Percentiles rank a stretch among this genome's conserved stretches.
Evolutionary conservation across 1,139 yeast genomes (phyloP).

Genomic region (Meyerozyma carpophila): DNA sequence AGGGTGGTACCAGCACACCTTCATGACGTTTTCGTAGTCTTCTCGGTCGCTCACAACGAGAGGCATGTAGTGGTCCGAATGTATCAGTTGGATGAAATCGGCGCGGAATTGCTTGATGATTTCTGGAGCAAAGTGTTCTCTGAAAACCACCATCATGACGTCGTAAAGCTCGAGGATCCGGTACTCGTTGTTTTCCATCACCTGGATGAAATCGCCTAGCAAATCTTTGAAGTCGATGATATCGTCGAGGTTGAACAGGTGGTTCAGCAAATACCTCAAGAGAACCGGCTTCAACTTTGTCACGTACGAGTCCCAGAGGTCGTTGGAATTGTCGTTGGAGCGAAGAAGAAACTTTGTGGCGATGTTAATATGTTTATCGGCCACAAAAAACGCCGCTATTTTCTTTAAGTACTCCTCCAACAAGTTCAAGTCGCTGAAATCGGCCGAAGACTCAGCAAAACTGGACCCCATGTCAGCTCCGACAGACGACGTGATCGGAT

Average conservation of each 20-base stretch:
- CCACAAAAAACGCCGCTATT: slow-evolving; percentile 70
- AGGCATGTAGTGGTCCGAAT: slow-evolving; percentile 88
- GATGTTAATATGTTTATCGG: slow-evolving; percentile 62
- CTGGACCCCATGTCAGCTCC: slow-evolving; percentile 5
- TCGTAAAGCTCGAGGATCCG: slow-evolving; percentile 58
- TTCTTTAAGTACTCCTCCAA: slow-evolving; percentile 55
- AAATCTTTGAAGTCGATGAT: slow-evolving; percentile 43
- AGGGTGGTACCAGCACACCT: slow-evolving; percentile 66
- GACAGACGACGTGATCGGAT: slow-evolving; percentile 47
- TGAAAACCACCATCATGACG: slow-evolving; percentile 54
- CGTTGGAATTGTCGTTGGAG: slow-evolving; percentile 56
- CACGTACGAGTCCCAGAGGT: slow-evolving; percentile 71
- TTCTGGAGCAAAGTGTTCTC: slow-evolving; percentile 52
- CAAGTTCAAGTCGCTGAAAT: slow-evolving; percentile 21
- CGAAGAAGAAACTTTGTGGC: slow-evolving; percentile 53
- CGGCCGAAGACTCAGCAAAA: slow-evolving; percentile 11
- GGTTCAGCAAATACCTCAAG: slow-evolving; percentile 26
- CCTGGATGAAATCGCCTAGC: slow-evolving; percentile 69
- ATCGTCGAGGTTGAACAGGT: slow-evolving; percentile 24
- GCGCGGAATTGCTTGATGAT: slow-evolving; percentile 52
- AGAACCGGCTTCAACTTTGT: slow-evolving; percentile 55
- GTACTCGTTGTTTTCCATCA: slow-evolving; percentile 69
- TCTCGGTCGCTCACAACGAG: slow-evolving; percentile 56
- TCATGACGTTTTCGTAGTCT: slow-evolving; percentile 59
- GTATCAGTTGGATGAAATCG: slow-evolving; percentile 59